Conservation (phyloP, 2,329 filamentous ascomycete species). For the Cercospora brassicicola region DNA sequence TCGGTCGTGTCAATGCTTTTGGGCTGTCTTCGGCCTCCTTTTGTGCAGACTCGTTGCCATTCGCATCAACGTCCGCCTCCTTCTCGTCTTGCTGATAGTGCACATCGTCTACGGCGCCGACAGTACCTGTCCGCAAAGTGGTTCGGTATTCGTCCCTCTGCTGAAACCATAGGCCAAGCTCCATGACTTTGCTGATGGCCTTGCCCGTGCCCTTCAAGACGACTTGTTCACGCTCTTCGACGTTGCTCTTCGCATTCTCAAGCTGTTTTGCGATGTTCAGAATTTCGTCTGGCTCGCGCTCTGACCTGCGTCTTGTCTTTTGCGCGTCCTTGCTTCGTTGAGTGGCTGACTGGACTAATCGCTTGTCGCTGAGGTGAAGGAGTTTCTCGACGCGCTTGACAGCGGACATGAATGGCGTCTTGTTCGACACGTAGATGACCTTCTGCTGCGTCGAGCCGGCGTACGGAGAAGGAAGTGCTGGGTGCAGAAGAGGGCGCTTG, state of each 20-base stretch:
- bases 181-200: constrained; percentile 64
- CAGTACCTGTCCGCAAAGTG: constrained; percentile 60
- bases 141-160: constrained; percentile 58
- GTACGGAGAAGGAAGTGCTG: constrained; percentile 56
- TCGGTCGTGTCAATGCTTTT: neutral
- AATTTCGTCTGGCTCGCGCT: constrained; percentile 31
- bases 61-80: constrained; percentile 15
- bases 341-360: constrained; percentile 46
- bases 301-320: constrained; percentile 20
- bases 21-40: neutral
- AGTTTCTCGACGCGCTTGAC: constrained; percentile 65
- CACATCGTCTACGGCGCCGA: constrained; percentile 68
- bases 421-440: constrained; percentile 65
- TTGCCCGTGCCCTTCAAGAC: constrained; percentile 64
- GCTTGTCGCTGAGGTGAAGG: constrained; percentile 58
- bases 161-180: constrained; percentile 65
- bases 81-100: constrained; percentile 40
- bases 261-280: constrained; percentile 43
- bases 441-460: constrained; percentile 52
- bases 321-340: constrained; percentile 35
- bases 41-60: neutral
- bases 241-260: constrained; percentile 34
- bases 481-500: constrained; percentile 60
- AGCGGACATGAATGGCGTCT: constrained; percentile 66
- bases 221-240: constrained; percentile 47